Base-by-base conservation (phyloP, 495 filamentous ascomycete genomes). In the Penicillium cinerascens region DNA sequence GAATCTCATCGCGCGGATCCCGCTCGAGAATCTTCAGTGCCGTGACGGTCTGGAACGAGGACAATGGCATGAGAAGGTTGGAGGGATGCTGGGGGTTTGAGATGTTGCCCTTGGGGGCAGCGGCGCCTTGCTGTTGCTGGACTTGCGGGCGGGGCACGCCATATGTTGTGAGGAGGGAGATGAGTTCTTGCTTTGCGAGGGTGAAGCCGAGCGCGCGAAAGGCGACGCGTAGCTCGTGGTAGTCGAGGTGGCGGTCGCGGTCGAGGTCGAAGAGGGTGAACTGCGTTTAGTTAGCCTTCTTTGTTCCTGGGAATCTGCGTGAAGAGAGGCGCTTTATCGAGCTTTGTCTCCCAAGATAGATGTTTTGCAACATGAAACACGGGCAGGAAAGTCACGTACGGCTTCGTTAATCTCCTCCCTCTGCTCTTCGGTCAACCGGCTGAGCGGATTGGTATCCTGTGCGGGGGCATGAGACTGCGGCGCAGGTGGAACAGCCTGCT, bases 211-310 rank as follows among this genome's bases (percentile, higher is more conserved):
- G 84, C 6, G 92, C 92, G 74, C 95, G 93, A 66, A 97, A 89
- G 53, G 93, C 90, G 76, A 97, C 95, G 76, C 93, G 92, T 67
- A 97, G 88, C 70, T 97, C 92, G 70, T 96, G 92, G 82, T 96
- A 97, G 71, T 96, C 92, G 58, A 97, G 90, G 61, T 88, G 81
- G 46, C 83, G 80, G 76, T 97, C 92, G 73, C 92, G 92, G 80
- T 97, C 93, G 52, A 96, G 87, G 71, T 97, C 92, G 77, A 97
- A 97, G 66, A 97, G 87, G 48, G 83, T 85, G 74, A 97, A 97
- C 92, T 97, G 52, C 58, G n/a, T 23, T n/a, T 39, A 35, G 44
- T 67, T 60, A 56, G 58, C n/a, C 49, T 40, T n/a, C 23, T 17
- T 6, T 36, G n/a, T 47, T 52, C 38, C 18, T 42, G 10, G 45